These are phyloP conservation scores for Acanthamoeba culbertsoni DNA, from an alignment of 208 protist genomes.

Conservation along the genomic window DNA sequence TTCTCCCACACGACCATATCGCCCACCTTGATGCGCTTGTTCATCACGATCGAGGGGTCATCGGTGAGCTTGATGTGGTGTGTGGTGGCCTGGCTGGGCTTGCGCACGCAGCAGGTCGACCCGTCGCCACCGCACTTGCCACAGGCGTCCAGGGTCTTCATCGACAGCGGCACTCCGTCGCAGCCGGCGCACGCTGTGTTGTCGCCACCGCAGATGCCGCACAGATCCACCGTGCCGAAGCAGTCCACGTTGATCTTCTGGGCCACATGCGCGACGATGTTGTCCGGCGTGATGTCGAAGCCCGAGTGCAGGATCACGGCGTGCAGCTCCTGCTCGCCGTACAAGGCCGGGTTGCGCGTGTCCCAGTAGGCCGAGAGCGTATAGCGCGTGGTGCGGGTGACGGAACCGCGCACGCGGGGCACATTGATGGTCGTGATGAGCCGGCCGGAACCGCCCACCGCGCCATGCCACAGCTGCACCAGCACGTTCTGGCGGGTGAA, in stretches of 20 bases:
- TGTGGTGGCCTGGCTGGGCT: neutral
- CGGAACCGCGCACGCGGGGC: neutral
- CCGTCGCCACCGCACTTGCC: constrained; percentile 53
- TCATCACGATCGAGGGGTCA: neutral
- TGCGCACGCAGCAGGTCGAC: constrained; percentile 3
- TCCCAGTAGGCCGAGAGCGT: neutral
- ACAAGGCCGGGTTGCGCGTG: neutral
- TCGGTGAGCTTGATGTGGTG: neutral
- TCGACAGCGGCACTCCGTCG: neutral
- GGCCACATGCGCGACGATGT: neutral
- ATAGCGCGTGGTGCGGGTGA: neutral
- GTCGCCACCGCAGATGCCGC: constrained; percentile 46
- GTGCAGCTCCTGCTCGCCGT: constrained; percentile 2
- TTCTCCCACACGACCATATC: constrained; percentile 27
- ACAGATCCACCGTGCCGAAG: neutral
- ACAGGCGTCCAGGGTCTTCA: constrained; percentile 2
- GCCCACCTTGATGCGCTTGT: constrained; percentile 7
- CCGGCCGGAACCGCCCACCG: neutral
- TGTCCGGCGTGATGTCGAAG: neutral
- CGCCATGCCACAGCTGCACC: neutral
- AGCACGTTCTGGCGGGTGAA: constrained; percentile 23
- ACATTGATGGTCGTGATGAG: neutral
- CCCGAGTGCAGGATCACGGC: constrained; percentile 21
- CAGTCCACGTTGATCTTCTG: neutral
- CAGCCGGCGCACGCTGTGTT: neutral